Evolutionary conservation across 805 yeast species (phyloP), one percentile per base, ranked within the genome.

Genomic region (Clavispora fructus): DNA sequence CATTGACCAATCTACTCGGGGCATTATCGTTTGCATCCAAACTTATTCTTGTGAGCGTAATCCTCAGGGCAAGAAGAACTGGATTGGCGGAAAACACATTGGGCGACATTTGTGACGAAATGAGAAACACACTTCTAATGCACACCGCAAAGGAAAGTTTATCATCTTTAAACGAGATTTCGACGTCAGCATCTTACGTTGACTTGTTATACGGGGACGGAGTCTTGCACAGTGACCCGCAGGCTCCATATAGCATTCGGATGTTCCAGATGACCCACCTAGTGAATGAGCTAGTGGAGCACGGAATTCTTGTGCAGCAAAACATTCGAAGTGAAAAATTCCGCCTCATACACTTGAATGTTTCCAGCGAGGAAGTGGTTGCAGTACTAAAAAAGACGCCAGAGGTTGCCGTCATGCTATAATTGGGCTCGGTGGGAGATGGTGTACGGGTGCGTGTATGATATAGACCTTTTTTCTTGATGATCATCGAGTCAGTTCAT

Each of bases 91-190:
- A 89, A 52, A 81, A 81, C 47, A 61, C 82, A 0, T 58, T 90
- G 37, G 92, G 92, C 23, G 94, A 87, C 51, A 72, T 91, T 1
- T 72, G 87, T 25, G 95, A 88, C 59, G 96, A 90, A 58, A 73
- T 86, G 60, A 78, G 76, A 46, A 77, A 77, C 38, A 62, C 82
- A 2, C 51, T 70, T 6, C 68, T 77, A 13, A 67, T 77, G 49
- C 57, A 76, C 9, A 73, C 71, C 0, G 47, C 68, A 3, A 54
- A 57, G 37, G 62, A 57, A 17, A 50, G 57, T 16, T 50, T 56
- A 16, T 48, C 44, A 23, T 56, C 49, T 3, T 48, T 62, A 19
- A 46, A 49, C 28, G 57, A 45, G 12, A 39, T 59, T 9, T 57
- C 56, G 17, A 45, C 49, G 11, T 45, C 43, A 7, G 45, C 52